A percentile compares a stretch with the other conserved stretches of the same genome.
phyloP scores from a whole-genome alignment of 345 rosid species.

The Dipteronia dyeriana region DNA sequence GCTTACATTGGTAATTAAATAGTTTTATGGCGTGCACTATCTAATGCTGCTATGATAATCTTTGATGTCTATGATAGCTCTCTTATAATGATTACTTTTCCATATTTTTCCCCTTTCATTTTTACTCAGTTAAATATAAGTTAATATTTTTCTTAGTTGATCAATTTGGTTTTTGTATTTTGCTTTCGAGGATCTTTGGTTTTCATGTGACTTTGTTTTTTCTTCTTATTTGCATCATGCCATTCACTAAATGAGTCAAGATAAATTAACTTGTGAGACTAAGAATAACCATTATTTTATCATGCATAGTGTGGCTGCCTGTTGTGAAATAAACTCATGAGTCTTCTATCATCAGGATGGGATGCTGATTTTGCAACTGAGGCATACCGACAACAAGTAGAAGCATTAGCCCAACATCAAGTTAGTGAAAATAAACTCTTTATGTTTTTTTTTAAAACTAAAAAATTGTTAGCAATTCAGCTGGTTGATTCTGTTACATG shows the following conservation, averaged over 20 bases:
- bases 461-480: constrained; percentile 6
- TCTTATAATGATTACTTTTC: background rate
- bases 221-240: background rate
- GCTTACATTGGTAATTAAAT: background rate
- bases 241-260: background rate
- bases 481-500: constrained; percentile 23
- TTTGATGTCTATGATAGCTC: background rate
- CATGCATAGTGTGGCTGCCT: background rate
- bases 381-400: constrained; percentile 99
- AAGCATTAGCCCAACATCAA: constrained; percentile 91
- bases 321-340: constrained; percentile 11
- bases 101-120: no score
- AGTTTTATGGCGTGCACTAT: background rate
- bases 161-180: background rate
- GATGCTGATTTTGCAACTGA: constrained; percentile 99
- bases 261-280: constrained; percentile 2
- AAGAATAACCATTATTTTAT: background rate
- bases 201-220: background rate
- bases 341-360: constrained; percentile 62
- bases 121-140: no score
- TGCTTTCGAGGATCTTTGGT: background rate
- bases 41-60: background rate
- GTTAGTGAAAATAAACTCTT: constrained; percentile 39
- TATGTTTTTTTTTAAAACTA: constrained; percentile 1
- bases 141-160: background rate